Evolutionary conservation across 2,329 filamentous ascomycete species (phyloP).

Genomic region (Corinectria fuckeliana): DNA sequence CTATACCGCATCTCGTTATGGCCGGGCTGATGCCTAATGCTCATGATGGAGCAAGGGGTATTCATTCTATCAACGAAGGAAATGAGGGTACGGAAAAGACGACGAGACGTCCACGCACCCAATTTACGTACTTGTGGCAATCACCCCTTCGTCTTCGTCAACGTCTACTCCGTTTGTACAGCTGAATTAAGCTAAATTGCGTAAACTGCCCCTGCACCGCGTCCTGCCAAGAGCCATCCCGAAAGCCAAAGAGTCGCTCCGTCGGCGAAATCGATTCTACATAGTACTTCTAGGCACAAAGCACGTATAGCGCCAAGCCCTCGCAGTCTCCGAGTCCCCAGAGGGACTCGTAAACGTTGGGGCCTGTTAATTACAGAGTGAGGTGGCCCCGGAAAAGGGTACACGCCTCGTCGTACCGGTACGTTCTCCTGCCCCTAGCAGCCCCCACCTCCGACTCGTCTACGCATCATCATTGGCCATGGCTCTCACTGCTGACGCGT

Average conservation of each 20-base stretch:
- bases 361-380: slow-evolving; percentile 18
- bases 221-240: not conserved
- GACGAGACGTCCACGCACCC: not conserved
- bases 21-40: not conserved
- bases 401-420: slow-evolving; percentile 33
- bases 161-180: too few relatives aligned
- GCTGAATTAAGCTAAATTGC: slow-evolving; percentile 8
- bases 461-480: slow-evolving; percentile 39
- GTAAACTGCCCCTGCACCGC: not conserved
- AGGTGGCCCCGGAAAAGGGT: slow-evolving; percentile 21
- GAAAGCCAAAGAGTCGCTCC: slow-evolving; percentile 6
- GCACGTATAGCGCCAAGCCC: not conserved
- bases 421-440: slow-evolving; percentile 36
- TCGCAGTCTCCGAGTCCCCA: not conserved
- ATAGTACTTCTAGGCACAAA: too few relatives aligned
- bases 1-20: not conserved
- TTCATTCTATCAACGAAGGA: not conserved
- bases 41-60: not conserved
- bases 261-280: not conserved
- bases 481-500: slow-evolving; percentile 45
- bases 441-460: slow-evolving; percentile 28
- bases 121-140: slow-evolving; percentile 12
- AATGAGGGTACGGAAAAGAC: not conserved
- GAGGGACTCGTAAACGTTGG: slow-evolving; percentile 15
- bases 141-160: not conserved